These are phyloP conservation scores for Mentha longifolia DNA, from an alignment of 257 asterid genomes.

Conservation along the genomic window DNA sequence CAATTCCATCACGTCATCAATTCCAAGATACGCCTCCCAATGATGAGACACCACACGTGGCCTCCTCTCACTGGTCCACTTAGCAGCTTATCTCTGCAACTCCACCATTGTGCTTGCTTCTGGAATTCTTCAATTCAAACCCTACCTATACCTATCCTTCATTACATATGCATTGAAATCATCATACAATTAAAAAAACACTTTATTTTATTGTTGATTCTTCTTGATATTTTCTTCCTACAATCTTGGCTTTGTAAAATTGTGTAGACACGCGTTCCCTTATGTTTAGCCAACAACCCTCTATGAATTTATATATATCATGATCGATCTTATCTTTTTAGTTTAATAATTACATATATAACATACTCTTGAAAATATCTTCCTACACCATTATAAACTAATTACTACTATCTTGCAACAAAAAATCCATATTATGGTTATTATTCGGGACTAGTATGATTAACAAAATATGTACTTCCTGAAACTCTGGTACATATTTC, in stretches of 20 bases:
- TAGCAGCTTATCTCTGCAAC: neutral
- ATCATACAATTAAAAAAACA: neutral
- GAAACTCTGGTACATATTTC: no score
- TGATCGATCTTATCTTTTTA: neutral
- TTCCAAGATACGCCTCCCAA: slow-evolving; percentile 30
- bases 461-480: no score
- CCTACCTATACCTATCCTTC: neutral
- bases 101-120: slow-evolving; percentile 4
- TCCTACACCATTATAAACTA: neutral
- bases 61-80: slow-evolving; percentile 1
- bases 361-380: neutral
- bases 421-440: no score
- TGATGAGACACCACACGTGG: slow-evolving; percentile 36
- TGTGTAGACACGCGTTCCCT: slow-evolving; percentile 1
- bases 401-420: no score
- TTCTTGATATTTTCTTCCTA: slow-evolving; percentile 27
- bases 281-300: neutral
- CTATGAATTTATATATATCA: neutral
- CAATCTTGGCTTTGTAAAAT: slow-evolving; percentile 8
- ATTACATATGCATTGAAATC: neutral
- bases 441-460: no score
- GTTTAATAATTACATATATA: neutral
- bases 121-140: neutral
- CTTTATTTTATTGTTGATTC: neutral
- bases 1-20: slow-evolving; percentile 32